Base-by-base conservation (phyloP, 2,329 filamentous ascomycete species). In the Talaromyces sp. region DNA sequence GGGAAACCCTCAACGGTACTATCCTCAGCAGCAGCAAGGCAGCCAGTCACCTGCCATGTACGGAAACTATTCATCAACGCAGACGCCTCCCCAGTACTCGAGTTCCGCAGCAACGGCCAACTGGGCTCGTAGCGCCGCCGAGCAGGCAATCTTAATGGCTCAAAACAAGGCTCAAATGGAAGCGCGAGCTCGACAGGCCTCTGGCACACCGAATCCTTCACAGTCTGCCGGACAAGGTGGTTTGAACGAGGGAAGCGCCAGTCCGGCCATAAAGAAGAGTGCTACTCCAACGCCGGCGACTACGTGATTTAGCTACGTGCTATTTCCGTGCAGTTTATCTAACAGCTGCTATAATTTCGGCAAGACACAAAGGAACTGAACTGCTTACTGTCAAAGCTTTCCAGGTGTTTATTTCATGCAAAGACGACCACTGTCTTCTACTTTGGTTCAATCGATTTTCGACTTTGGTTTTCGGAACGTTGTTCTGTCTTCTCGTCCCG, bases 41-140 rank as follows among this genome's bases (percentile, higher is more conserved):
- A 65, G 66, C 10, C 69, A 71, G 55, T 74, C 73, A 60, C 66
- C 67, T 24, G 59, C 66, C 3, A 63, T 64, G 14, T 70, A 70
- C 49, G 64, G 64, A n/a, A 71, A 69, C n/a, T 70, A 69, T 51
- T 59, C 68, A 29, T 64, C 71, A 13, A 21, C 68, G 38, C 74
- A 73, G 63, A 67, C 68, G 21, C 64, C 66, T 6, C 67, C 70
- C 14, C 64, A 70, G 46, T 69, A 74, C 10, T 62, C 65, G 14
- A 76, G 73, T 58, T 73, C 68, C 13, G 70, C 75, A 13, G 70
- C 72, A 13, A 68, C 70, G 31, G 67, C 71, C 35, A 69, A 71
- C n/a, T 75, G 75, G 65, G 67, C 73, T 26, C 71, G 76, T 27
- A 76, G 68, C 66, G 72, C 73, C 17, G 71, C 74, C 46, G 75